Conservation (phyloP, 768 basidiomycete genomes). For the Amanita rubescens region DNA sequence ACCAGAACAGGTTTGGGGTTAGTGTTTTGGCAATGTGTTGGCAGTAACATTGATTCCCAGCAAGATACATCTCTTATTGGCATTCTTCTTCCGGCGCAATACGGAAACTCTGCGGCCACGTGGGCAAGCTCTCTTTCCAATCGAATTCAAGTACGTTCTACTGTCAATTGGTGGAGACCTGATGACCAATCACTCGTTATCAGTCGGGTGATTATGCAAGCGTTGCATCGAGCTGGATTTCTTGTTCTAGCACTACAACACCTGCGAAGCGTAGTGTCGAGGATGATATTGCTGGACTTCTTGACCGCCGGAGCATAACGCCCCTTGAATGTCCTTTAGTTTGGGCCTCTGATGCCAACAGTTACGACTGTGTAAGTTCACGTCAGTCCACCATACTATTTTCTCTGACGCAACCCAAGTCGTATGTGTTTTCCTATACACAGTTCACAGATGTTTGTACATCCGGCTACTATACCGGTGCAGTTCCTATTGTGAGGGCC, state of each 20-base stretch:
- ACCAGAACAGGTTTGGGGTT: conserved; percentile 28
- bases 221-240: conserved; percentile 27
- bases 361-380: background rate
- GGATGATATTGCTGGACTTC: conserved; percentile 25
- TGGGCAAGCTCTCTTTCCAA: conserved; percentile 32
- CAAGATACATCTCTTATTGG: conserved; percentile 35
- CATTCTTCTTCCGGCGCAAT: conserved; percentile 26
- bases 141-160: conserved; percentile 30
- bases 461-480: conserved; percentile 27
- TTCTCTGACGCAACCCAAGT: conserved; percentile 16
- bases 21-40: background rate
- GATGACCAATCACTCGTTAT: background rate
- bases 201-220: conserved; percentile 28
- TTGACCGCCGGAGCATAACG: conserved; percentile 24
- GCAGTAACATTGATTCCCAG: background rate
- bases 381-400: background rate
- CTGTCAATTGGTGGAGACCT: background rate
- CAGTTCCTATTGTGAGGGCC: conserved; percentile 27
- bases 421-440: conserved; percentile 35
- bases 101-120: conserved; percentile 26
- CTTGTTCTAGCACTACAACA: conserved; percentile 30
- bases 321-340: conserved; percentile 33
- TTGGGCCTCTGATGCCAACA: conserved; percentile 33
- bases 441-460: conserved; percentile 38
- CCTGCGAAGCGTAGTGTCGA: conserved; percentile 21